Conservation (phyloP, 2,329 filamentous ascomycete species). For the Monilinia laxa region DNA sequence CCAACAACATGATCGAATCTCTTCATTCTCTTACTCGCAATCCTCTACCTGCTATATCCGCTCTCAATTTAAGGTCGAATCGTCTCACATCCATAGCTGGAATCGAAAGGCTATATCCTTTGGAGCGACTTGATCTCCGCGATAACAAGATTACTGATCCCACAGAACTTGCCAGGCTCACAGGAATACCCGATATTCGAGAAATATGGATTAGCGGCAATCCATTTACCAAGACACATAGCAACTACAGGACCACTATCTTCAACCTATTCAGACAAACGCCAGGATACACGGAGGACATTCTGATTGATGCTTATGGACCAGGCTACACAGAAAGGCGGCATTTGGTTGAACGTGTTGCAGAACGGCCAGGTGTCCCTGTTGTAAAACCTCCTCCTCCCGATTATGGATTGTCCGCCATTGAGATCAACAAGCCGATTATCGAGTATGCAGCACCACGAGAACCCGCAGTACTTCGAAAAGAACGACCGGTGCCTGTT, state of each 20-base stretch:
- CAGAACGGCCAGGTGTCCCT: slow-evolving; percentile 72
- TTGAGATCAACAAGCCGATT: slow-evolving; percentile 67
- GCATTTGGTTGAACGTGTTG: slow-evolving; percentile 76
- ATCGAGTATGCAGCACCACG: slow-evolving; percentile 53
- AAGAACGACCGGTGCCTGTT: slow-evolving; percentile 54
- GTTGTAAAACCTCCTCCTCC: slow-evolving; percentile 69
- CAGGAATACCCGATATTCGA: slow-evolving; percentile 83
- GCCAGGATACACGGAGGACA: slow-evolving; percentile 86
- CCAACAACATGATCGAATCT: slow-evolving; percentile 96
- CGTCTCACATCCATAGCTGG: slow-evolving; percentile 83
- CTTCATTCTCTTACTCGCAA: slow-evolving; percentile 82
- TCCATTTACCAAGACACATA: slow-evolving; percentile 84
- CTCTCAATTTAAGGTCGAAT: slow-evolving; percentile 87
- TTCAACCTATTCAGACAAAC: slow-evolving; percentile 94
- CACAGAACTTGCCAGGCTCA: slow-evolving; percentile 83
- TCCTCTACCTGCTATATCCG: slow-evolving; percentile 88
- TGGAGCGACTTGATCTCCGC: slow-evolving; percentile 86
- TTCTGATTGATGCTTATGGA: slow-evolving; percentile 80
- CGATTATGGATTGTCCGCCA: slow-evolving; percentile 56
- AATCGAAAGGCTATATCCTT: slow-evolving; percentile 80
- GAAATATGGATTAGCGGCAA: slow-evolving; percentile 94
- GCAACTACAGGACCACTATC: slow-evolving; percentile 81
- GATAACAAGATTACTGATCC: slow-evolving; percentile 92
- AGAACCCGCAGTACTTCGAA: slow-evolving; percentile 56
- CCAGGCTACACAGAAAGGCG: slow-evolving; percentile 85